Evolutionary conservation across 2,329 filamentous ascomycete genomes (phyloP).

Genomic region (Fusarium sp.): DNA sequence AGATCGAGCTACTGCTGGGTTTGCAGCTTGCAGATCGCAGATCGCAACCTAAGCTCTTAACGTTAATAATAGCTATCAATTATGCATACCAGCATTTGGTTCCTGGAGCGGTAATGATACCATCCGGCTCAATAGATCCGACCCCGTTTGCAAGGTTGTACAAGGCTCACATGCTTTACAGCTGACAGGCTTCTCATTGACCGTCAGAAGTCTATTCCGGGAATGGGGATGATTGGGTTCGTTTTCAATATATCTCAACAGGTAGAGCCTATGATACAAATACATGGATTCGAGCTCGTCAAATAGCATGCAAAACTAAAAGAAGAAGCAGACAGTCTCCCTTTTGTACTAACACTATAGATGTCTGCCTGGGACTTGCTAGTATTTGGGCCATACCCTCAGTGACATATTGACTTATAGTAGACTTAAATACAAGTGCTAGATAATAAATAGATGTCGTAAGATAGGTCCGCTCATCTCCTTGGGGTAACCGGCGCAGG

Average conservation of each 20-base stretch:
- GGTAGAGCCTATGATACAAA: not conserved
- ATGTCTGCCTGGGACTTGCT: not conserved
- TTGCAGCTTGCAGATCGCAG: not conserved
- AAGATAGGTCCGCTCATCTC: not conserved
- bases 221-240: not conserved
- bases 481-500: not conserved
- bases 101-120: not conserved
- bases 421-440: not conserved
- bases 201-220: not conserved
- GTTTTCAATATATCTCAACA: not conserved
- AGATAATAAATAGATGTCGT: not conserved
- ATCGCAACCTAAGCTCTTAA: slow-evolving; percentile 1
- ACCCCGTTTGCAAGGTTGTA: not conserved
- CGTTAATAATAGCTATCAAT: not conserved
- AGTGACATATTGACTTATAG: not conserved
- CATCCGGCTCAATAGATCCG: not conserved
- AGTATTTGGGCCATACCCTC: not conserved
- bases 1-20: not conserved
- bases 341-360: not conserved
- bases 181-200: no score
- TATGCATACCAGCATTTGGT: not conserved
- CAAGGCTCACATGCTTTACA: no score
- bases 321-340: not conserved
- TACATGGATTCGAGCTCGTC: not conserved
- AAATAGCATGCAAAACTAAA: not conserved